Evolutionary conservation across 2,329 filamentous ascomycete species (phyloP).

Genomic region (Simplicillium aogashimaense): DNA sequence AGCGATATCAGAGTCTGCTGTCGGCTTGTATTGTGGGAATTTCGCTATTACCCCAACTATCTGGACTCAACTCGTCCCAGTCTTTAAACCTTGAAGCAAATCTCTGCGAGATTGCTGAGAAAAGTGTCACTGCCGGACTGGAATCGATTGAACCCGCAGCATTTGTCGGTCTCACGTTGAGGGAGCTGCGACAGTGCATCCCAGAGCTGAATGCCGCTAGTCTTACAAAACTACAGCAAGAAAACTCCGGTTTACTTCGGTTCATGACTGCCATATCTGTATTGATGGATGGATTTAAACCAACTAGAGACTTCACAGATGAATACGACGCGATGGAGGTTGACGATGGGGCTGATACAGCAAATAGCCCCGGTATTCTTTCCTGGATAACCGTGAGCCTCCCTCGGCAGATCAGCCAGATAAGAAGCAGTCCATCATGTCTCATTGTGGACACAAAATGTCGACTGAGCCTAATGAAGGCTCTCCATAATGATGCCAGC

Average conservation of each 20-base stretch:
- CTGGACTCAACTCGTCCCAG: conserved; percentile 34
- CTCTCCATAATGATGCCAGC: conserved; percentile 29
- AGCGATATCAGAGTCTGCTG: conserved; percentile 42
- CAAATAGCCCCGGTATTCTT: conserved; percentile 37
- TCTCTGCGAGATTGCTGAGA: conserved; percentile 29
- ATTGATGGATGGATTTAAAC: conserved; percentile 18
- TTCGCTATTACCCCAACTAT: conserved; percentile 37
- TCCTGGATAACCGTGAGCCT: conserved; percentile 26
- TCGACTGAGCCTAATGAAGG: conserved; percentile 33
- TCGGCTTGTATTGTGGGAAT: conserved; percentile 35
- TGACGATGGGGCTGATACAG: conserved; percentile 54
- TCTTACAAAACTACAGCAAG: conserved; percentile 25
- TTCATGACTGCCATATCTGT: conserved; percentile 30
- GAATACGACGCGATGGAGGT: conserved; percentile 53
- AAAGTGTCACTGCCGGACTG: conserved; percentile 28
- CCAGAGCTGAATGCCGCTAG: conserved; percentile 29
- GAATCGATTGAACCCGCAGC: conserved; percentile 32
- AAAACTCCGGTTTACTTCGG: conserved; percentile 29
- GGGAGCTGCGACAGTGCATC: conserved; percentile 32
- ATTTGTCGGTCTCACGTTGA: conserved; percentile 36
- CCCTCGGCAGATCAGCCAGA: conserved; percentile 33
- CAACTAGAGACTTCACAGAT: conserved; percentile 21
- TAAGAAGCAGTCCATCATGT: conserved; percentile 30
- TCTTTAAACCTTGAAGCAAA: conserved; percentile 36
- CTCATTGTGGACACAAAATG: conserved; percentile 38